phyloP scores from a whole-genome alignment of 345 rosid genomes.

The Eucalyptus sp. region DNA sequence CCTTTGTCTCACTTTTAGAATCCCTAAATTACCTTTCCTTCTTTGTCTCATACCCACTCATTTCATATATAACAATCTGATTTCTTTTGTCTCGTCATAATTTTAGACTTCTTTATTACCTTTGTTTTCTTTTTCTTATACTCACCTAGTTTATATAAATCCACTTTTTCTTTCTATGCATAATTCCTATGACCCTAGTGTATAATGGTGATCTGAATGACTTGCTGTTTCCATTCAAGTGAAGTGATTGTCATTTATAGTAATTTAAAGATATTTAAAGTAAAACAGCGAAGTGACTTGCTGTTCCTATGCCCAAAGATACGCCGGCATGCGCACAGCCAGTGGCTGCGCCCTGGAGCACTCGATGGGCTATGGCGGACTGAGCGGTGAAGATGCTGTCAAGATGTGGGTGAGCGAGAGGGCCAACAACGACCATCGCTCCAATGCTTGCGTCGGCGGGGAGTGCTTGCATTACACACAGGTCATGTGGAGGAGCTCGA shows the following conservation, averaged over 20 bases:
- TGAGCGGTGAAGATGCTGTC: too few relatives aligned
- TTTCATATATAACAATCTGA: not conserved
- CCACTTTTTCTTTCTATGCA: not conserved
- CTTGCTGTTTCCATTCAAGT: not conserved
- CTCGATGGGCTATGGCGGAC: too few relatives aligned
- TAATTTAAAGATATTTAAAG: too few relatives aligned
- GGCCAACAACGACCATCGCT: too few relatives aligned
- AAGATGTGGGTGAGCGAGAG: too few relatives aligned
- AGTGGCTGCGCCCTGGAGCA: too few relatives aligned
- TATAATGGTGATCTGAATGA: not conserved
- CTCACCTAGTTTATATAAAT: not conserved
- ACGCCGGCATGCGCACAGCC: conserved; percentile 7
- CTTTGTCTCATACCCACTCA: not conserved
- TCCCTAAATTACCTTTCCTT: not conserved
- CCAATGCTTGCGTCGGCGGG: too few relatives aligned
- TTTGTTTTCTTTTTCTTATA: too few relatives aligned
- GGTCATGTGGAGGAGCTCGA: too few relatives aligned
- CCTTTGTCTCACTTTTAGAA: not conserved
- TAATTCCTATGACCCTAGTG: not conserved
- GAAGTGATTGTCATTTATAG: not conserved
- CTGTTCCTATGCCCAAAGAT: conserved; percentile 25
- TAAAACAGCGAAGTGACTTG: not conserved
- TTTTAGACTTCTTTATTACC: not conserved
- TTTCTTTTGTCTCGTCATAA: not conserved
- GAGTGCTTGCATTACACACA: too few relatives aligned